Evolutionary conservation across 73 alveolate species (phyloP).

Genomic region (Tetrahymena elliotti): DNA sequence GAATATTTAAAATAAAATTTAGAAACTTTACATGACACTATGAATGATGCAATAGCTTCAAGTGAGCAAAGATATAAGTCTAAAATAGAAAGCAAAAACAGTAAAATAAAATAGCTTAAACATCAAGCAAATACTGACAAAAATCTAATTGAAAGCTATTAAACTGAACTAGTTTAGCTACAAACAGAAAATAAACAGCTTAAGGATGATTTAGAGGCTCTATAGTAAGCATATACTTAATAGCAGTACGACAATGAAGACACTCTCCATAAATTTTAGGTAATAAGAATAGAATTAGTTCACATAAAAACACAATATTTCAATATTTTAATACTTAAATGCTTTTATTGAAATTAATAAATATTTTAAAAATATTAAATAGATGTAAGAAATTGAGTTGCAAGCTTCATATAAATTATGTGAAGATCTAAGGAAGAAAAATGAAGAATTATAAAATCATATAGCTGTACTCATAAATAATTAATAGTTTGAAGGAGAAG

Average conservation of each 20-base stretch:
- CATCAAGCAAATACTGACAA: not conserved
- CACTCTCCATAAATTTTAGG: not conserved
- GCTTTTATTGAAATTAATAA: not conserved
- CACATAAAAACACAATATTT: not conserved
- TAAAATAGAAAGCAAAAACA: not conserved
- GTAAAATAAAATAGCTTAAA: not conserved
- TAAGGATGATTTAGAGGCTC: not conserved
- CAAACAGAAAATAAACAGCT: not conserved
- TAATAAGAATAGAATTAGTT: not conserved
- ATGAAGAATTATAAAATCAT: not conserved
- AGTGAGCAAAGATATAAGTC: not conserved
- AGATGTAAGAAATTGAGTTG: not conserved
- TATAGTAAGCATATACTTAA: not conserved
- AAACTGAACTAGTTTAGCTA: not conserved
- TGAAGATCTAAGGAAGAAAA: not conserved
- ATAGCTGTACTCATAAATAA: not conserved
- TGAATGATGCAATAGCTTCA: not conserved
- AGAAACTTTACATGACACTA: not conserved
- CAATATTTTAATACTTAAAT: not conserved
- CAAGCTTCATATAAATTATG: not conserved
- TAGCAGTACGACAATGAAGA: not conserved
- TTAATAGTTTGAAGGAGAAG: not conserved
- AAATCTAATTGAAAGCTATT: not conserved
- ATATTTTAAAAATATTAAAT: not conserved
- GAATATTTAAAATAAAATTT: not conserved